phyloP scores from a whole-genome alignment of 164 flowering plant species.

The Sextonia rubra region DNA sequence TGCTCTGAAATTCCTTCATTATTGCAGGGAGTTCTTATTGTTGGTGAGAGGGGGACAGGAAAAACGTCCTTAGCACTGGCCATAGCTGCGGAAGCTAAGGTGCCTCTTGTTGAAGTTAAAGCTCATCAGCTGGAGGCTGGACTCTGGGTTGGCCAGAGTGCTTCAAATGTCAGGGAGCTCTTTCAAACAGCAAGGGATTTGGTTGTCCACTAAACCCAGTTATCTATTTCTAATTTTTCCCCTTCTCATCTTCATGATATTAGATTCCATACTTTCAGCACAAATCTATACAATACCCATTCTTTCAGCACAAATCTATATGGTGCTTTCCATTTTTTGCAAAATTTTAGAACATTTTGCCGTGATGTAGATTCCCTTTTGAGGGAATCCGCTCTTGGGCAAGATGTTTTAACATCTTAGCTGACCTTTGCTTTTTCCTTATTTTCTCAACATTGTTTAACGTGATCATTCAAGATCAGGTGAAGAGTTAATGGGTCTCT shows the following conservation, averaged over 20 bases:
- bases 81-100: constrained; percentile 93
- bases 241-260: neutral
- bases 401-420: no score
- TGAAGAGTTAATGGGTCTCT: no score
- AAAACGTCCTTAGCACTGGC: constrained; percentile 91
- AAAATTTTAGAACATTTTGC: no score
- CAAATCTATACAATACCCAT: neutral
- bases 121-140: constrained; percentile 92
- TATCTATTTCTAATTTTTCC: neutral
- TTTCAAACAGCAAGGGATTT: constrained; percentile 95
- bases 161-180: constrained; percentile 88
- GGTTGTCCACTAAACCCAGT: constrained; percentile 38
- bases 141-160: constrained; percentile 96
- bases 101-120: constrained; percentile 83
- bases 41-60: constrained; percentile 98
- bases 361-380: no score
- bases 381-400: no score
- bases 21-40: constrained; percentile 94
- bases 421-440: no score
- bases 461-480: no score
- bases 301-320: neutral
- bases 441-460: no score
- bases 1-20: neutral
- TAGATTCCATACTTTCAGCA: neutral
- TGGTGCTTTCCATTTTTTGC: neutral